Base-by-base conservation (phyloP, 1,284 basidiomycete species). In the Rhizoctonia solani region DNA sequence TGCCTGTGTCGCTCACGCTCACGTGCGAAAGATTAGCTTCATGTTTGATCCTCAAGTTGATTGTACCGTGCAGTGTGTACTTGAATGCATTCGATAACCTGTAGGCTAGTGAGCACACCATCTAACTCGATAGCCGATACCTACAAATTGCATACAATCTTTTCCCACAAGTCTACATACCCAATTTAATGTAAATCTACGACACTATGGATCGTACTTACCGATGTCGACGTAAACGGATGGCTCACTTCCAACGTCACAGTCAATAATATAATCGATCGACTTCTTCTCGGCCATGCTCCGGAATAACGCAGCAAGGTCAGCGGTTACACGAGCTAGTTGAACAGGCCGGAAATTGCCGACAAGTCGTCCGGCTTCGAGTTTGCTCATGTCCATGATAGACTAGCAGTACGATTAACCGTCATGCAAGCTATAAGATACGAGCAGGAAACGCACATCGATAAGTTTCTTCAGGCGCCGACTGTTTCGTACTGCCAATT, bases 301-400 rank as follows among this genome's bases (percentile, higher is more conserved):
- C 32, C 74, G 72, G 67, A 77, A 77, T 23, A 76, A 65, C 11
- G 74, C 69, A 19, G 75, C 74, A 16, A 77, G 61, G 52, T 77
- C 74, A 2, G 71, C 67, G 0, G 74, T 74, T 23, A 74, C 71
- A 16, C 69, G 54, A 3, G 72, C 74, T 13, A 77, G 69, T 9
- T 70, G 65, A 37, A 76, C 73, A 11, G 75, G 73, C 29, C 69
- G 71, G 59, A 75, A 77, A 25, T 69, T 55, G 0, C 73, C 75
- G 66, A 37, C 4, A 21, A 68, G 30, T 19, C 54, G 42, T 11
- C 70, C 63, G 37, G 37, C 52, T 53, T 50, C 30, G 37, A 54
- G 37, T 27, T 65, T 65, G 27, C 61, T 65, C 50, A 65, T 50
- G 25, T 65, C 61, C 25, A 65, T 37, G 29, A 65, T 65, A 2